Evolutionary conservation across 2,329 filamentous ascomycete genomes (phyloP).

Genomic region (Thermoascus crustaceus): DNA sequence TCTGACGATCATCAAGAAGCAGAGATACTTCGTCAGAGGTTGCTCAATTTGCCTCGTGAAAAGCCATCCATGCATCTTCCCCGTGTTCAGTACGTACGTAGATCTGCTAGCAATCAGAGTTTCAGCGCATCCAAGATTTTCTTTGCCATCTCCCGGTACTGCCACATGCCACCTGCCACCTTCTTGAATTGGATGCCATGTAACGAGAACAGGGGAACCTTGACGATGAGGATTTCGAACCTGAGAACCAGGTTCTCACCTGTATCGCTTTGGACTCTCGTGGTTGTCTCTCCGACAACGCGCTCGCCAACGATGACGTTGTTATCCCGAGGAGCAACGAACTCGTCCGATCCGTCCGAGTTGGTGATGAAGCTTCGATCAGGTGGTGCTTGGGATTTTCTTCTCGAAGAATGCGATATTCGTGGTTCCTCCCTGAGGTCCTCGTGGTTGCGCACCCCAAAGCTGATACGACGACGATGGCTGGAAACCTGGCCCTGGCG

Average conservation of each 20-base stretch:
- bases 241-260: constrained; percentile 75
- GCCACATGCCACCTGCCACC: constrained; percentile 90
- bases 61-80: too few species aligned
- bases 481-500: constrained; percentile 41
- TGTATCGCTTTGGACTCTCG: constrained; percentile 82
- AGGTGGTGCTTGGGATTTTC: constrained; percentile 39
- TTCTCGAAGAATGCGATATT: constrained; percentile 38
- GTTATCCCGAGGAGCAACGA: constrained; percentile 42
- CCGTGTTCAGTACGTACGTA: too few species aligned
- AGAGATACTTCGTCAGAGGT: too few species aligned
- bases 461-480: constrained; percentile 74
- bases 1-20: too few species aligned
- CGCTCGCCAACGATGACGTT: constrained; percentile 46
- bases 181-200: constrained; percentile 99
- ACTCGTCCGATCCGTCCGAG: constrained; percentile 78
- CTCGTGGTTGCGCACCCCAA: constrained; percentile 60
- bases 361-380: constrained; percentile 72
- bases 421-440: constrained; percentile 51
- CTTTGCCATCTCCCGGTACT: constrained; percentile 97
- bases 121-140: constrained; percentile 82
- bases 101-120: constrained; percentile 52
- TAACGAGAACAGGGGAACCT: constrained; percentile 83
- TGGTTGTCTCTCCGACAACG: constrained; percentile 78
- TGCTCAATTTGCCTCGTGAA: too few species aligned
- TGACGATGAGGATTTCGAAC: constrained; percentile 96